Evolutionary conservation across 805 yeast genomes (phyloP).

Genomic region (Saturnispora galanensis): DNA sequence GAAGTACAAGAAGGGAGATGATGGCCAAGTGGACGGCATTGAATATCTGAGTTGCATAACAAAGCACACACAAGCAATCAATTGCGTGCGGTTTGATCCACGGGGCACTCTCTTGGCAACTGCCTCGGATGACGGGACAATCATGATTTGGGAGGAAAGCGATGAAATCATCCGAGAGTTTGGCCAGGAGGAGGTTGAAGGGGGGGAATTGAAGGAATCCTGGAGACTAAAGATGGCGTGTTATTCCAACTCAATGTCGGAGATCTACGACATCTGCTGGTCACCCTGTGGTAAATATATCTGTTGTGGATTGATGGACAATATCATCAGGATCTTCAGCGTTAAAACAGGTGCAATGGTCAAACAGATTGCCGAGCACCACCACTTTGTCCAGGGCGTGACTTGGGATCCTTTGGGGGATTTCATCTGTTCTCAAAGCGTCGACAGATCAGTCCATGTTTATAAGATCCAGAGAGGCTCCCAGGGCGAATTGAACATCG

Average conservation of each 20-base stretch:
- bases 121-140: conserved; percentile 92
- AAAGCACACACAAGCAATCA: conserved; percentile 92
- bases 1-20: conserved; percentile 22
- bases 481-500: conserved; percentile 24
- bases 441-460: conserved; percentile 76
- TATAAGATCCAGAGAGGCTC: conserved; percentile 33
- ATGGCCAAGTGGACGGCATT: conserved; percentile 31
- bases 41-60: conserved; percentile 72
- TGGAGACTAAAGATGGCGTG: conserved; percentile 62
- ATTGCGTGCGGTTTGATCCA: conserved; percentile 74
- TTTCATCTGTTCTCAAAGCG: conserved; percentile 76
- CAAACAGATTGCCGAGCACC: conserved; percentile 58
- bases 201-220: conserved; percentile 45
- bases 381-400: conserved; percentile 91
- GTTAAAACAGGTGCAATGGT: conserved; percentile 48
- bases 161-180: conserved; percentile 48
- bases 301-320: conserved; percentile 90
- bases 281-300: conserved; percentile 72
- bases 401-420: conserved; percentile 86
- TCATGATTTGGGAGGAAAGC: conserved; percentile 66
- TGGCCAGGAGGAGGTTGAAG: conserved; percentile 43
- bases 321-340: conserved; percentile 60
- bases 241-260: conserved; percentile 48
- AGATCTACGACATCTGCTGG: conserved; percentile 89
- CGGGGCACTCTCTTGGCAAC: conserved; percentile 66